phyloP scores from a whole-genome alignment of 352 stramenopile species.

The Pythium brachiatum region DNA sequence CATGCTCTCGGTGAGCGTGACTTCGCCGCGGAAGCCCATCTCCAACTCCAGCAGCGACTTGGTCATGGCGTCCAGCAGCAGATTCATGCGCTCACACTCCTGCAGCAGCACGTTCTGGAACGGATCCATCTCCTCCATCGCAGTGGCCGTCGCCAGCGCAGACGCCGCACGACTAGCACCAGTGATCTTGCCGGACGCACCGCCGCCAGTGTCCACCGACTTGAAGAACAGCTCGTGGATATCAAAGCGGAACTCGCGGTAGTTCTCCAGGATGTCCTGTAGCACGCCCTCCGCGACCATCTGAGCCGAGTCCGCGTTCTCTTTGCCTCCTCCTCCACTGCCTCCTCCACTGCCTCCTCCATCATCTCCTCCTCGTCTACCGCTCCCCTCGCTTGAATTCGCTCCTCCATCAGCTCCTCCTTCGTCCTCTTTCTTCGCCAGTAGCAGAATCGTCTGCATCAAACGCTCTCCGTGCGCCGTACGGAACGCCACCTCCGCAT shows the following conservation, averaged over 20 bases:
- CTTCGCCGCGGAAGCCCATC: conserved; percentile 84
- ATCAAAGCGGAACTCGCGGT: conserved; percentile 84
- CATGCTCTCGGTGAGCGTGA: conserved; percentile 88
- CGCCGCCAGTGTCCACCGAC: conserved; percentile 26
- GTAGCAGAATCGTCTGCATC: conserved; percentile 74
- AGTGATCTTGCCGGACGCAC: neutral
- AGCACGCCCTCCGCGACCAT: conserved; percentile 82
- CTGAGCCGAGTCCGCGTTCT: conserved; percentile 61
- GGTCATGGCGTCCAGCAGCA: conserved; percentile 74
- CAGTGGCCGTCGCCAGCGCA: conserved; percentile 26
- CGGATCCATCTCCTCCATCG: conserved; percentile 81
- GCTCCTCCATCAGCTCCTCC: conserved; percentile 5
- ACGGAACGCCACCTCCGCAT: conserved; percentile 91
- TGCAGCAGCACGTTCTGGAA: conserved; percentile 90
- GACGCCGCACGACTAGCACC: neutral
- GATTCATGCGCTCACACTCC: conserved; percentile 90
- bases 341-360: conserved; percentile 2
- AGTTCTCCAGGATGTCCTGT: conserved; percentile 90
- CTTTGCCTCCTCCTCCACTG: conserved; percentile 25
- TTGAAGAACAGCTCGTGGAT: conserved; percentile 80
- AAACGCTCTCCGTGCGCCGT: conserved; percentile 81
- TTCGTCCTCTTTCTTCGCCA: conserved; percentile 53
- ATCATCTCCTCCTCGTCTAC: neutral
- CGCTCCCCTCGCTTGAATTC: neutral
- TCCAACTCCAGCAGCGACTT: conserved; percentile 79